These are phyloP conservation scores for Cochlearia excelsa DNA, from an alignment of 345 rosid species.

Conservation along the genomic window DNA sequence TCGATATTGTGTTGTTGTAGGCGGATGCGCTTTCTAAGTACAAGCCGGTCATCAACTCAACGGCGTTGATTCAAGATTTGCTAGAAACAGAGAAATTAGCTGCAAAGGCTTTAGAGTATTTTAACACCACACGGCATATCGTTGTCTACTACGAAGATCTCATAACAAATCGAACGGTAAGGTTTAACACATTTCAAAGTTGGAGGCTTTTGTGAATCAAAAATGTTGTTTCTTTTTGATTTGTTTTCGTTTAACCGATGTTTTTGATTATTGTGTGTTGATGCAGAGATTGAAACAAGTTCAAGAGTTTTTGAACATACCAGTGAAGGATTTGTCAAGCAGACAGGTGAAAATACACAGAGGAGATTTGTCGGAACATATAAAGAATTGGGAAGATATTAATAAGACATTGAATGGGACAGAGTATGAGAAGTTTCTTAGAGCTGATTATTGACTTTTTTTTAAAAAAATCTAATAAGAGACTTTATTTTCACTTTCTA, in stretches of 20 bases:
- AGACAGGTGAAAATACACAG: slow-evolving; percentile 90
- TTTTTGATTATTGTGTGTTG: neutral
- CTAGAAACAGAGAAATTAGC: slow-evolving; percentile 56
- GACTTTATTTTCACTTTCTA: neutral
- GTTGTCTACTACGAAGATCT: slow-evolving; percentile 85
- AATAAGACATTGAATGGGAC: slow-evolving; percentile 66
- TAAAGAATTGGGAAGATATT: slow-evolving; percentile 84
- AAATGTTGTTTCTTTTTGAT: neutral
- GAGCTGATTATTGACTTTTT: slow-evolving; percentile 49
- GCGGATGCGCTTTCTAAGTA: slow-evolving; percentile 75
- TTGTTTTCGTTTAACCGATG: neutral
- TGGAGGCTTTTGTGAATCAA: neutral
- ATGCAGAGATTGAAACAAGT: slow-evolving; percentile 75
- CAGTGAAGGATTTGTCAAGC: slow-evolving; percentile 56
- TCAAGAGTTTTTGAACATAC: slow-evolving; percentile 69
- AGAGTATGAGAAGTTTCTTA: slow-evolving; percentile 52
- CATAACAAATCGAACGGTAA: slow-evolving; percentile 52
- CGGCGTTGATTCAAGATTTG: slow-evolving; percentile 59
- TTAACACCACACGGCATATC: slow-evolving; percentile 70
- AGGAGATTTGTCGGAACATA: slow-evolving; percentile 63
- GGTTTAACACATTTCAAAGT: neutral
- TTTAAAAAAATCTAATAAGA: neutral
- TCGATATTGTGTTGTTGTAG: slow-evolving; percentile 34
- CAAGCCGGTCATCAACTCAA: slow-evolving; percentile 72
- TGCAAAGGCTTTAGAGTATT: slow-evolving; percentile 56